phyloP scores from a whole-genome alignment of 495 filamentous ascomycete genomes.

The Aspergillus sparsus region DNA sequence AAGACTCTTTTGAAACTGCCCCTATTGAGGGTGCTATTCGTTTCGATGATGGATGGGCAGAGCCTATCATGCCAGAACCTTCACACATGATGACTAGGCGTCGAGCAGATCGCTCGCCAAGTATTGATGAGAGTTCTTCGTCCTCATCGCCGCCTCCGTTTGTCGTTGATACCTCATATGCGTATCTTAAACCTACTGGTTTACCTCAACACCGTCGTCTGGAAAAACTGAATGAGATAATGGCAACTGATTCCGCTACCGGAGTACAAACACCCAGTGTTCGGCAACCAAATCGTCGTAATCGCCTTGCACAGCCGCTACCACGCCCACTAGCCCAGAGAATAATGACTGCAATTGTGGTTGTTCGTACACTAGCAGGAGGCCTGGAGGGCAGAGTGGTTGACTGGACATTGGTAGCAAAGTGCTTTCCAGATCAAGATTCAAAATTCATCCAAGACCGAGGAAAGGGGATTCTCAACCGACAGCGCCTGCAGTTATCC shows the following conservation, averaged over 20 bases:
- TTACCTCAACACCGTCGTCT: conserved; percentile 28
- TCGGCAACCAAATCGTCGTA: conserved; percentile 30
- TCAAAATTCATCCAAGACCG: conserved; percentile 57
- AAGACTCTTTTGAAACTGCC: conserved; percentile 31
- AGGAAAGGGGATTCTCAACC: conserved; percentile 59
- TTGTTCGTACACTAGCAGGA: conserved; percentile 71
- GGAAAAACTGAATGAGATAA: conserved; percentile 30
- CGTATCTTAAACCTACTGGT: neutral
- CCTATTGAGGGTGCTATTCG: conserved; percentile 38
- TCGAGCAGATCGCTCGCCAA: neutral
- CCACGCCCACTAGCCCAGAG: conserved; percentile 33
- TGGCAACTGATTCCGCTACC: conserved; percentile 11
- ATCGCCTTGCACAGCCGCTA: conserved; percentile 22
- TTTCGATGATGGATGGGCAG: conserved; percentile 34
- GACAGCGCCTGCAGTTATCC: conserved; percentile 61
- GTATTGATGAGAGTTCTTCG: conserved; percentile 4
- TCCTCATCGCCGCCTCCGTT: conserved; percentile 5
- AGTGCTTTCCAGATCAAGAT: conserved; percentile 64
- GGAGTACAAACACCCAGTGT: neutral
- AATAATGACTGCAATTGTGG: conserved; percentile 69
- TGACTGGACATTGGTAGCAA: conserved; percentile 72
- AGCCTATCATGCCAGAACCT: neutral
- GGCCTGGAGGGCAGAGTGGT: conserved; percentile 63
- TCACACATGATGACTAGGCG: conserved; percentile 13
- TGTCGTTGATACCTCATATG: neutral